phyloP scores from a whole-genome alignment of 23 red algal species.

The Gracilaria caudata region DNA sequence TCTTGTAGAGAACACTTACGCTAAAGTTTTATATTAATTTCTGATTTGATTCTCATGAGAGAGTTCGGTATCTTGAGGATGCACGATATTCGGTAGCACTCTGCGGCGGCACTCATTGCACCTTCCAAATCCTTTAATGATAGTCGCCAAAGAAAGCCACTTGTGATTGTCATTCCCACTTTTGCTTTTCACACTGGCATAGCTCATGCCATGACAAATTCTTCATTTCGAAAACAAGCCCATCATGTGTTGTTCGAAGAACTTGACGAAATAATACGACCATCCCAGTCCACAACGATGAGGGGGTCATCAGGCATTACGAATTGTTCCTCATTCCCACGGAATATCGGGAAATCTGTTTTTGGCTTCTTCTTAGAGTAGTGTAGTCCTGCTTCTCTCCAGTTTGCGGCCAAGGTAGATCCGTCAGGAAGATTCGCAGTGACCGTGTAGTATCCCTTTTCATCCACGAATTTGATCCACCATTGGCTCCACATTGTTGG shows the following conservation, averaged over 20 bases:
- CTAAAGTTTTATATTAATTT: not conserved
- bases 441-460: constrained; percentile 66
- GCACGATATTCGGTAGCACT: not conserved
- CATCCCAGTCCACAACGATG: constrained; percentile 72
- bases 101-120: not conserved
- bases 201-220: not conserved
- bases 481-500: constrained; percentile 80
- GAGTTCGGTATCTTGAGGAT: not conserved
- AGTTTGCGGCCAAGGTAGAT: constrained; percentile 70
- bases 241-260: not conserved
- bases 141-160: not conserved
- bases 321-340: constrained; percentile 58
- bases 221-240: not conserved
- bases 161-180: not conserved
- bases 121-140: not conserved
- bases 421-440: constrained; percentile 67
- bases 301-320: constrained; percentile 53
- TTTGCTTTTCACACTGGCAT: not conserved
- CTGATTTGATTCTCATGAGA: not conserved
- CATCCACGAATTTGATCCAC: constrained; percentile 75
- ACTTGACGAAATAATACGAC: constrained; percentile 27
- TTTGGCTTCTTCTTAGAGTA: constrained; percentile 34
- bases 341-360: constrained; percentile 69
- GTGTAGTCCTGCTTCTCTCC: constrained; percentile 75
- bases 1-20: not conserved